Conservation (phyloP, 2,329 filamentous ascomycete genomes). For the Bipolaris gigantea region DNA sequence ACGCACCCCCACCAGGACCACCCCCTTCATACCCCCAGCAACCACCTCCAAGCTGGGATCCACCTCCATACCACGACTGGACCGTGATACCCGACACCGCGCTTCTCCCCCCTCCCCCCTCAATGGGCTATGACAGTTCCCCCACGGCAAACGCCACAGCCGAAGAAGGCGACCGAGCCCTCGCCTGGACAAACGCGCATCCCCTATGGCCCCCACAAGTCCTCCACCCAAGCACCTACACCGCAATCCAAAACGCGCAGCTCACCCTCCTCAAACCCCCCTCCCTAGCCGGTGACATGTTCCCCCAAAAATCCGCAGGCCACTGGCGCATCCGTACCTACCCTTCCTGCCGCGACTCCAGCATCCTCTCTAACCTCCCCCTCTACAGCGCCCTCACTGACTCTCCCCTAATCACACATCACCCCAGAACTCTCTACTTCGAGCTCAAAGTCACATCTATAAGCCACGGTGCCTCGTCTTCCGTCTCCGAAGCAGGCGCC, state of each 20-base stretch:
- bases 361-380: constrained; percentile 68
- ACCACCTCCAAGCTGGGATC: constrained; percentile 45
- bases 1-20: constrained; percentile 33
- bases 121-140: constrained; percentile 66
- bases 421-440: constrained; percentile 67
- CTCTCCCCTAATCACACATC: constrained; percentile 59
- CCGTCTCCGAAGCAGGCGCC: constrained; percentile 49
- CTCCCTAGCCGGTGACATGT: constrained; percentile 43
- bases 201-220: constrained; percentile 59
- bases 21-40: constrained; percentile 35
- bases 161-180: constrained; percentile 65
- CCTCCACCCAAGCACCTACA: constrained; percentile 52
- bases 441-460: constrained; percentile 63
- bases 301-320: constrained; percentile 50
- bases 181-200: constrained; percentile 65
- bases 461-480: constrained; percentile 32
- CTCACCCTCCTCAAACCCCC: constrained; percentile 47
- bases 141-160: constrained; percentile 70
- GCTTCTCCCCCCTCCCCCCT: constrained; percentile 72
- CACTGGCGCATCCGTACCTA: constrained; percentile 51
- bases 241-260: constrained; percentile 56
- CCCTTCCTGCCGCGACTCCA: constrained; percentile 57
- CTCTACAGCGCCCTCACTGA: constrained; percentile 64
- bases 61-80: constrained; percentile 71
- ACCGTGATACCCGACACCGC: constrained; percentile 71